Evolutionary conservation across 106 monocot species (phyloP).

Genomic region (Platanthera guangdongensis): DNA sequence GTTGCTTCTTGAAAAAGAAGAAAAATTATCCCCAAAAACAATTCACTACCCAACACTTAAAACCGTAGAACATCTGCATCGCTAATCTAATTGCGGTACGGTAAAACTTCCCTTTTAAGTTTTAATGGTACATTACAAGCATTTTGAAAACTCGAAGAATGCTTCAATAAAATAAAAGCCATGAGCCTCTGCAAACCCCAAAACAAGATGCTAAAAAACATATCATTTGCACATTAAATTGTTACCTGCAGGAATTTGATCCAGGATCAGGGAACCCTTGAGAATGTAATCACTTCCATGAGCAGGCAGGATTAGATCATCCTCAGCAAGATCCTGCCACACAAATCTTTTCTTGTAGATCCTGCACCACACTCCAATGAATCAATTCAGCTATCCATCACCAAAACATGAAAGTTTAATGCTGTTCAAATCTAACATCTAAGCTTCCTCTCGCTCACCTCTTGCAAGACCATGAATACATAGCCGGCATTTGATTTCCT

Average conservation of each 20-base stretch:
- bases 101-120: too few relatives aligned
- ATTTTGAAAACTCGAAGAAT: too few relatives aligned
- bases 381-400: neutral
- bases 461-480: conserved; percentile 95
- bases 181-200: neutral
- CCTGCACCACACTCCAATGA: conserved; percentile 23
- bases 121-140: too few relatives aligned
- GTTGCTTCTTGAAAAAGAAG: too few relatives aligned
- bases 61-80: too few relatives aligned
- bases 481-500: conserved; percentile 57
- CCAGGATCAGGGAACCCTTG: conserved; percentile 69
- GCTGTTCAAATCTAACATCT: conserved; percentile 1
- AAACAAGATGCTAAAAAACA: neutral
- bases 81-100: too few relatives aligned
- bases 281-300: conserved; percentile 63
- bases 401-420: neutral
- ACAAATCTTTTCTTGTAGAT: conserved; percentile 86
- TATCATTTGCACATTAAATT: neutral
- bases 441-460: conserved; percentile 21
- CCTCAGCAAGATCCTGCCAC: conserved; percentile 80
- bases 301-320: conserved; percentile 57
- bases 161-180: too few relatives aligned
- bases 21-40: too few relatives aligned
- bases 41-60: too few relatives aligned
- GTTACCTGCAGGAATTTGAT: conserved; percentile 45